phyloP scores from a whole-genome alignment of 352 stramenopile species.

The Pelagophyceae sp. region DNA sequence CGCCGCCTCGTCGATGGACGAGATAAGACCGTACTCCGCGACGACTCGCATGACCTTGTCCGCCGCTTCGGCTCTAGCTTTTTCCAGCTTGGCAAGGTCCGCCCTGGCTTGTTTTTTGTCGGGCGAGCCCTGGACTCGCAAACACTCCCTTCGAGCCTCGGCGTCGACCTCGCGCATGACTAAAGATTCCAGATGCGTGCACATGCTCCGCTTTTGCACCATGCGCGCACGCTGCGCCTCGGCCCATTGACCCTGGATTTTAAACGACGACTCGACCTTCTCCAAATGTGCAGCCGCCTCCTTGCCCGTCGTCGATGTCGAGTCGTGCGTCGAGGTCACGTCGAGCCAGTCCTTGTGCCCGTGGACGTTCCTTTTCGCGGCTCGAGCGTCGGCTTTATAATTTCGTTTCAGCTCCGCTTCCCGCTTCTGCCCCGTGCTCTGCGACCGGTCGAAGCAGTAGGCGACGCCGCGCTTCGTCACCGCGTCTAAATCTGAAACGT shows the following conservation, averaged over 20 bases:
- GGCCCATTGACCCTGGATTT: background rate
- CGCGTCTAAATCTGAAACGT: background rate
- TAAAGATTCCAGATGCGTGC: background rate
- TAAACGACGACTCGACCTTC: background rate
- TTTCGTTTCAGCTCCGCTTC: background rate
- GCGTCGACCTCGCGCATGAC: background rate
- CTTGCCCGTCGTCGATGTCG: constrained; percentile 8
- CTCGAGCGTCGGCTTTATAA: constrained; percentile 1
- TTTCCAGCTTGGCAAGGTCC: background rate
- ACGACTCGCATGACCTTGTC: constrained; percentile 10
- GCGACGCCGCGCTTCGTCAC: background rate
- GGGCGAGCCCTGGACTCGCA: background rate
- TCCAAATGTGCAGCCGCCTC: background rate
- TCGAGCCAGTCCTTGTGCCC: constrained; percentile 19
- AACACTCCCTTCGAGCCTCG: background rate
- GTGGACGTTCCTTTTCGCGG: constrained; percentile 15
- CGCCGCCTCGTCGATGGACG: background rate
- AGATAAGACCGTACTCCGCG: background rate
- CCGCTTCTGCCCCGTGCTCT: background rate
- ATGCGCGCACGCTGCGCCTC: background rate
- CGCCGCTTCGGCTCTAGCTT: background rate
- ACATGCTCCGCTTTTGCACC: background rate
- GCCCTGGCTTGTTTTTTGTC: background rate
- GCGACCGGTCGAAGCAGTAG: constrained; percentile 10
- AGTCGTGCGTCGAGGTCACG: constrained; percentile 11